Base-by-base conservation (phyloP, 169 alveolate genomes). In the Sarcocystis neurona region DNA sequence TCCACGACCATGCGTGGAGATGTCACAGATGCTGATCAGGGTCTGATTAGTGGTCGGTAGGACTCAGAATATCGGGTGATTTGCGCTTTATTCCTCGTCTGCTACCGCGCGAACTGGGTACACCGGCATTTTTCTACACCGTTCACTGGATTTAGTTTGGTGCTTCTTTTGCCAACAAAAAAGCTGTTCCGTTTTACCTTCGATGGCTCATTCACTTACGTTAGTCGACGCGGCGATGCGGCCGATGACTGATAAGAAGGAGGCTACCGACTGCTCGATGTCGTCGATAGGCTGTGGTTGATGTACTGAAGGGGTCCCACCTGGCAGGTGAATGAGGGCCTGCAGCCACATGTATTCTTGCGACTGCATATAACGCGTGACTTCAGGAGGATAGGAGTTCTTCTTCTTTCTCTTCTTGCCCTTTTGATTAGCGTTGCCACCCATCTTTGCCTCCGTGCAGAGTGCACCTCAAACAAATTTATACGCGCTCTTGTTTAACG, bases 401-500 rank as follows among this genome's bases (percentile, higher is more conserved):
- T 72, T 72, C 23, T 53, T 53, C 58, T 72, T 72, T 32, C 82
- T 56, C 56, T 72, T 72, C 56, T 72, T 34, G 34, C 82, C 82
- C 23, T 72, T 72, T n/a, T 53, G 66, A 23, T 23, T 53, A 53
- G 66, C 30, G 30, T 53, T 53, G 23, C 23, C 66, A 53, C 66
- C 30, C 66, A 15, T 53, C 23, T 53, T 53, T 12, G 12, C 66
- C 12, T 23, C 66, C 12, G 66, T 53, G 30, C 66, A 53, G 66
- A 53, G 66, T 53, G 66, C 66, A n/a, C n/a, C n/a, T n/a, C n/a
- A n/a, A n/a, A n/a, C n/a, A n/a, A n/a, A n/a, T n/a, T n/a, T n/a
- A n/a, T n/a, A n/a, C n/a, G n/a, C n/a, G n/a, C n/a, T n/a, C n/a
- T n/a, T n/a, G n/a, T n/a, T n/a, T n/a, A n/a, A n/a, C n/a, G n/a